Evolutionary conservation across 1,284 basidiomycete species (phyloP), one percentile per base, ranked within the genome.

Genomic region (Cutaneotrichosporon mucoides): DNA sequence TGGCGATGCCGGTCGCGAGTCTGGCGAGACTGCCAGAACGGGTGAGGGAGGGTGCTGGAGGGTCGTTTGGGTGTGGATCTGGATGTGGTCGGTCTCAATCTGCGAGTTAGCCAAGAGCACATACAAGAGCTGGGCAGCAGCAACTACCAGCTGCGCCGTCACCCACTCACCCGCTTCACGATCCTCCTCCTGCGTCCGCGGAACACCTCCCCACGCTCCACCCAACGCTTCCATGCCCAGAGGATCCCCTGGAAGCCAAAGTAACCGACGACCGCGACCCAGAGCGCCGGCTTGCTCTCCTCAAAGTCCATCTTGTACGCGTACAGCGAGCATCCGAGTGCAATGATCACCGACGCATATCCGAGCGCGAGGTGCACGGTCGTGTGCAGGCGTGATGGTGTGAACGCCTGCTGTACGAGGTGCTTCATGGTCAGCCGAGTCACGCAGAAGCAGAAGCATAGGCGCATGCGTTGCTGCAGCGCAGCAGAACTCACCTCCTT

Each of bases 261-360:
- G 63, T 75, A 76, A 8, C 66, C 67, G 57, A 87, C 83, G 65
- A 94, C 83, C 5, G 90, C 91, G 24, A 83, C 82, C 83, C 86
- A 88, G 33, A 92, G 85, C 41, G 84, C 84, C 10, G 85, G 84
- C 77, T 93, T 93, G 62, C 88, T 85, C 72, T 87, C 83, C 74
- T 93, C 89, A 73, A 93, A 95, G n/a, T 88, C 85, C 57, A 88
- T 81, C 70, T 87, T 86, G 77, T 86, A 90, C 46, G 90, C 88
- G 70, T 94, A 93, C 49, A 89, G 80, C 24, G 86, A 87, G n/a
- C 89, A 90, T 5, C 83, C 87, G 38, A 82, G 84, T 37, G 90
- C 89, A 16, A 92, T 82, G 60, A 91, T 81, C 45, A 92, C 88
- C 58, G 88, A 86, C 9, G 86, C 81, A 86, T 90, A 94, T 16